These are phyloP conservation scores for Pouteria glomerata DNA, from an alignment of 148 eudicot species.

Conservation along the genomic window DNA sequence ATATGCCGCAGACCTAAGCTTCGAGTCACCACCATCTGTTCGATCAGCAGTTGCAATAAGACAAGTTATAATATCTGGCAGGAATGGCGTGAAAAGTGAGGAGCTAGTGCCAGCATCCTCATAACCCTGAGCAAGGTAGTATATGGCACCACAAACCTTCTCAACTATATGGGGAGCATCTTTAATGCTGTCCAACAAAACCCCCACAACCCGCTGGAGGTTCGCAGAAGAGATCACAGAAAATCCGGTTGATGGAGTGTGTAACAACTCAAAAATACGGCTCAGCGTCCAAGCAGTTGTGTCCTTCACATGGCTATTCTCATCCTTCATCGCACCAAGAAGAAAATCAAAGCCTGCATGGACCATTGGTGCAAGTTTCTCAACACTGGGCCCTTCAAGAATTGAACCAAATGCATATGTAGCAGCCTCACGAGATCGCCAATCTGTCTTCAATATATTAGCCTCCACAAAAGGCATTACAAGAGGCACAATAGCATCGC, in stretches of 20 bases:
- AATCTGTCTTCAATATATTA: constrained; percentile 45
- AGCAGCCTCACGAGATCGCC: constrained; percentile 62
- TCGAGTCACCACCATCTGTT: constrained; percentile 44
- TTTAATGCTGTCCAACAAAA: constrained; percentile 51
- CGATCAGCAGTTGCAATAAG: constrained; percentile 52
- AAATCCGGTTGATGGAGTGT: constrained; percentile 42
- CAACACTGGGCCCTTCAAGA: constrained; percentile 54
- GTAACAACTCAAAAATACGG: constrained; percentile 55
- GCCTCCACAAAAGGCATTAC: constrained; percentile 67
- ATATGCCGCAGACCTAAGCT: constrained; percentile 57
- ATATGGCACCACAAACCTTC: constrained; percentile 63
- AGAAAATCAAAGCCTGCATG: constrained; percentile 46
- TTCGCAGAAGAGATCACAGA: constrained; percentile 41
- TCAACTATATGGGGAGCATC: constrained; percentile 57
- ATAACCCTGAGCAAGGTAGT: constrained; percentile 63
- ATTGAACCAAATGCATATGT: constrained; percentile 69
- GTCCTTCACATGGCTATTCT: constrained; percentile 58
- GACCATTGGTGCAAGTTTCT: constrained; percentile 54
- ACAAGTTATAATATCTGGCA: constrained; percentile 45
- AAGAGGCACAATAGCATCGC: constrained; percentile 56
- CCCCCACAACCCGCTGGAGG: constrained; percentile 38
- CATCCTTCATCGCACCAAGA: constrained; percentile 54
- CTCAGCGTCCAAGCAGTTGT: constrained; percentile 72
- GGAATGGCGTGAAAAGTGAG: constrained; percentile 42
- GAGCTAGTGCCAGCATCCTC: constrained; percentile 47